Percentiles rank a stretch among this genome's conserved stretches.
Conservation (phyloP, 2,329 filamentous ascomycete species). For the Botrytis deweyae region DNA sequence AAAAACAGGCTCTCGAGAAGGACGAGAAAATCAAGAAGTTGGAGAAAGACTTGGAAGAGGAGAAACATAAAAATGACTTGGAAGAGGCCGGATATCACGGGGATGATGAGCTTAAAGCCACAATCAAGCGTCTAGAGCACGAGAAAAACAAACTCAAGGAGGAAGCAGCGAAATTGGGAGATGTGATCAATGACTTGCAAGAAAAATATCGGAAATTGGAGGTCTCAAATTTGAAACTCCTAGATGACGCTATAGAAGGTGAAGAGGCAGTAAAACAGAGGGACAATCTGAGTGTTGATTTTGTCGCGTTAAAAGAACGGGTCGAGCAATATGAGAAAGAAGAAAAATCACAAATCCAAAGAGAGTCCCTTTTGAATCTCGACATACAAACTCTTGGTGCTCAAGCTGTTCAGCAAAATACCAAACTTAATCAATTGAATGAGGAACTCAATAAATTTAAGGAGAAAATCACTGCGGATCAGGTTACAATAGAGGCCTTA, state of each 20-base stretch:
- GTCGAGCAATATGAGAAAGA: background rate
- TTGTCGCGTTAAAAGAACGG: too few relatives aligned
- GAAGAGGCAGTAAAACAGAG: background rate
- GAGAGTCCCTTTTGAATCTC: background rate
- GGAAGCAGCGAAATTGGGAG: background rate
- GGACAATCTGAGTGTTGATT: fast-evolving
- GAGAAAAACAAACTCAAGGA: background rate
- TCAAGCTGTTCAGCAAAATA: background rate
- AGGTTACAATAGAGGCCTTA: background rate
- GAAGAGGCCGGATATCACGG: background rate
- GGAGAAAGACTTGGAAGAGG: background rate
- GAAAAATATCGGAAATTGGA: background rate
- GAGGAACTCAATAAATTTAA: background rate
- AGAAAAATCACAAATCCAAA: background rate
- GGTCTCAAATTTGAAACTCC: too few relatives aligned
- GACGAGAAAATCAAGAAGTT: background rate
- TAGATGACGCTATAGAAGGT: background rate
- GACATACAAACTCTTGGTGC: background rate
- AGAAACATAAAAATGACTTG: background rate
- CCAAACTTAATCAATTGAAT: background rate
- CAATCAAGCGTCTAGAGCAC: background rate
- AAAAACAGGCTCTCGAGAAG: background rate
- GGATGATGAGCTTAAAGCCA: background rate
- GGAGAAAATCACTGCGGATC: background rate
- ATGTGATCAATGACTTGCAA: fast-evolving